Percentiles rank a stretch among this genome's conserved stretches.
Conservation (phyloP, 2,329 filamentous ascomycete genomes). For the Diaporthe helianthi region DNA sequence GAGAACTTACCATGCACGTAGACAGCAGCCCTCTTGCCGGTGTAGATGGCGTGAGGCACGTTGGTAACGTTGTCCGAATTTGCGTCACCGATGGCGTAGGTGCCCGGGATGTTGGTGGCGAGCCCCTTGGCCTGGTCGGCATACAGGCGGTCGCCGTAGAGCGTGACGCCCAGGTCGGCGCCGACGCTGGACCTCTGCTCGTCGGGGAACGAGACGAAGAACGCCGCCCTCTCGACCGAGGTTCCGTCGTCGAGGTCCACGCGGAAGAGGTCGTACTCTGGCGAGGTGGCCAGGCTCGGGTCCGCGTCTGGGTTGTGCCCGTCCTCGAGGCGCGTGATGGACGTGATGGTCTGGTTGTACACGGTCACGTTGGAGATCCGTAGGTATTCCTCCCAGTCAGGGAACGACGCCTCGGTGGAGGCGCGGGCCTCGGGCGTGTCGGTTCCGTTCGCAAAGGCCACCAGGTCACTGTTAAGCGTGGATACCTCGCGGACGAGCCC, state of each 20-base stretch:
- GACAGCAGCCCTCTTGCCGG: slow-evolving; percentile 64
- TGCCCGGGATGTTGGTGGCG: slow-evolving; percentile 58
- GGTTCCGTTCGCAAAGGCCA: slow-evolving; percentile 67
- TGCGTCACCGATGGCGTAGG: slow-evolving; percentile 66
- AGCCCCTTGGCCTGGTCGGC: slow-evolving; percentile 51
- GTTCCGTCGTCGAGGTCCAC: slow-evolving; percentile 58
- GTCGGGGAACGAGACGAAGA: slow-evolving; percentile 57
- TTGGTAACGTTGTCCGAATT: slow-evolving; percentile 68
- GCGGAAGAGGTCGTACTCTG: slow-evolving; percentile 62
- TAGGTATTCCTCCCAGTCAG: slow-evolving; percentile 58
- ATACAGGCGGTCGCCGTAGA: slow-evolving; percentile 53
- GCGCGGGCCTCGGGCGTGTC: slow-evolving; percentile 53
- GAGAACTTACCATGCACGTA: slow-evolving; percentile 59
- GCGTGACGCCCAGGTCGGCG: slow-evolving; percentile 52
- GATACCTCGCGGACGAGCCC: slow-evolving; percentile 57
- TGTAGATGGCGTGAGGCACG: slow-evolving; percentile 66
- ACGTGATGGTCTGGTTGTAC: slow-evolving; percentile 61
- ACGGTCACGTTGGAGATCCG: slow-evolving; percentile 57
- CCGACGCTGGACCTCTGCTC: slow-evolving; percentile 58
- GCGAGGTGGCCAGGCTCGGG: slow-evolving; percentile 50
- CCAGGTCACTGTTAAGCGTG: slow-evolving; percentile 61
- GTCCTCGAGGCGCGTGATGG: slow-evolving; percentile 54
- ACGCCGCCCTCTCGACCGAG: slow-evolving; percentile 55
- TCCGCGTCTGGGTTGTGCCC: slow-evolving; percentile 47
- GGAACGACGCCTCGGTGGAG: slow-evolving; percentile 47